Evolutionary conservation across 1,284 basidiomycete genomes (phyloP).

Genomic region (Ganoderma resinaceum): DNA sequence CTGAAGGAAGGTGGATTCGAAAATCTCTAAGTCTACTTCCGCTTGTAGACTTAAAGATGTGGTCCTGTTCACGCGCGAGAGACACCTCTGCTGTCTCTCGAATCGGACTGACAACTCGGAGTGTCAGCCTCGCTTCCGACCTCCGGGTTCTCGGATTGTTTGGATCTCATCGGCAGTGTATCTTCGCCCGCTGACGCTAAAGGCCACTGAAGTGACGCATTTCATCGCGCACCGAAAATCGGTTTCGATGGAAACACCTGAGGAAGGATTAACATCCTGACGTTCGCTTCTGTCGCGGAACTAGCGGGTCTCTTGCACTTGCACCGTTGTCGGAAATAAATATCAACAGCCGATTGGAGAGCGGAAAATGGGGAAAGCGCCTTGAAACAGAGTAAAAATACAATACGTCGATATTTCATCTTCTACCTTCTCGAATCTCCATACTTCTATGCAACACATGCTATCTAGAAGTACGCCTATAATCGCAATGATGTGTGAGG

Average conservation of each 20-base stretch:
- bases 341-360: not conserved
- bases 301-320: not conserved
- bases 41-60: not conserved
- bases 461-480: conserved; percentile 14
- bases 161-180: not conserved
- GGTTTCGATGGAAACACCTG: not conserved
- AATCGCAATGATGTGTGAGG: not conserved
- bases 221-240: not conserved
- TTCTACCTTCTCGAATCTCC: not conserved
- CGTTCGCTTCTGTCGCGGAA: not conserved
- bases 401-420: not conserved
- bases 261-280: not conserved
- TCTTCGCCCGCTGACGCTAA: not conserved
- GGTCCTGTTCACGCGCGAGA: not conserved
- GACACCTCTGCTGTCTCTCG: not conserved
- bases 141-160: not conserved
- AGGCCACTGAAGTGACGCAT: not conserved
- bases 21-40: not conserved
- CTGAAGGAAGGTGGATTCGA: not conserved
- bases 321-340: not conserved
- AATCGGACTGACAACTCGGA: not conserved
- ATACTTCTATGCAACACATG: not conserved
- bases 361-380: not conserved
- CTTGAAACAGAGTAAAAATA: not conserved
- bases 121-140: not conserved